phyloP scores from a whole-genome alignment of 257 asterid genomes.

The Nicotiana attenuata region DNA sequence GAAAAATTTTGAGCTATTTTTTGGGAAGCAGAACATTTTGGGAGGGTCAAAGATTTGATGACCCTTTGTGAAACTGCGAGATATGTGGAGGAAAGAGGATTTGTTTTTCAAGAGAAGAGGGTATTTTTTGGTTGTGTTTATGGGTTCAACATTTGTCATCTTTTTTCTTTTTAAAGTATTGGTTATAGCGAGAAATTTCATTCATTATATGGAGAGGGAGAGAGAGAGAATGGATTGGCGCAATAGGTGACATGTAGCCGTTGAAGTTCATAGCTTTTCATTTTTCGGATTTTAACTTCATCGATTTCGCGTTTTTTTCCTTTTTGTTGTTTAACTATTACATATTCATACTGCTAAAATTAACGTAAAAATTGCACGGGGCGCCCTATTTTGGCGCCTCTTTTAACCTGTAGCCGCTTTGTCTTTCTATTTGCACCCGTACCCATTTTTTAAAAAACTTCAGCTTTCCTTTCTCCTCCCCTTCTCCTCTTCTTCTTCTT shows the following conservation, averaged over 20 bases:
- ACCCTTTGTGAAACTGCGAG: constrained; percentile 21
- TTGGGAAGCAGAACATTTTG: background rate
- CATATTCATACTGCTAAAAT: too few species aligned
- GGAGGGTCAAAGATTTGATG: constrained; percentile 16
- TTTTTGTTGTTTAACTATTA: too few species aligned
- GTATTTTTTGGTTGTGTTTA: background rate
- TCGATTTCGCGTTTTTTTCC: too few species aligned
- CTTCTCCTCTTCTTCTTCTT: too few species aligned
- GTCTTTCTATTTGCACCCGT: too few species aligned
- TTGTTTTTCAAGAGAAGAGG: background rate
- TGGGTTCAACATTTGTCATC: constrained; percentile 2
- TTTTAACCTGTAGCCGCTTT: too few species aligned
- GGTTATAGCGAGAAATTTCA: background rate
- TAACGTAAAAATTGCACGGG: too few species aligned
- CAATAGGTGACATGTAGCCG: constrained; percentile 20
- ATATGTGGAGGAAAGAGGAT: constrained; percentile 24
- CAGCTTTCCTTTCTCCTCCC: too few species aligned
- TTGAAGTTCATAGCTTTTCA: too few species aligned
- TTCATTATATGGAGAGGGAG: background rate
- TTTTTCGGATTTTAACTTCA: too few species aligned
- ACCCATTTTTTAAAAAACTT: too few species aligned
- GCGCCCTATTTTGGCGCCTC: too few species aligned
- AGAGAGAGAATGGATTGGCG: background rate
- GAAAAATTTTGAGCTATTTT: background rate
- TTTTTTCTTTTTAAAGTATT: background rate